Percentiles rank a stretch among this genome's conserved stretches.
Evolutionary conservation across 768 basidiomycete genomes (phyloP).

Genomic region (Tricholomella constricta): DNA sequence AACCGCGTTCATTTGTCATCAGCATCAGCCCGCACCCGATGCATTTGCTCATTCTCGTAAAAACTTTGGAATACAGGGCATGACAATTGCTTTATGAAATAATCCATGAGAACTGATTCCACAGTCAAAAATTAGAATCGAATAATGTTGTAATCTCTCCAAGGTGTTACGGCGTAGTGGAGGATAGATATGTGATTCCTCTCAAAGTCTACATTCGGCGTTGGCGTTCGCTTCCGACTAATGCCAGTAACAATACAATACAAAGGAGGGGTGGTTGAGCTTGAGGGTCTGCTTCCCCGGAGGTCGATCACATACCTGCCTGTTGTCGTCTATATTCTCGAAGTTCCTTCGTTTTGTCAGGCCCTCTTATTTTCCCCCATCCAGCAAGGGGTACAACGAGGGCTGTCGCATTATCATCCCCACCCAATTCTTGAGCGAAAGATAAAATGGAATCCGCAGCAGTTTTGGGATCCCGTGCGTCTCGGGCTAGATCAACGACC

Average conservation of each 20-base stretch:
- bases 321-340: slow-evolving; percentile 77
- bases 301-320: slow-evolving; percentile 46
- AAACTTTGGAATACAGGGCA: too few species aligned
- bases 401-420: slow-evolving; percentile 90
- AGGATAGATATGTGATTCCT: not conserved
- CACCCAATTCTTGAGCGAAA: slow-evolving; percentile 86
- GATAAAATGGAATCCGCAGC: slow-evolving; percentile 85
- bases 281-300: slow-evolving; percentile 1
- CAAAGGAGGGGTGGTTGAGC: not conserved
- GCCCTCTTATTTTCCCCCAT: slow-evolving; percentile 82
- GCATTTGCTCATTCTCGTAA: too few species aligned
- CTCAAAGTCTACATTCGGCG: slow-evolving; percentile 53
- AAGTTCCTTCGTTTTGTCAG: slow-evolving; percentile 80
- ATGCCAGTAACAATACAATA: too few species aligned
- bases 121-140: too few species aligned
- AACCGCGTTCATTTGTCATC: slow-evolving; percentile 1
- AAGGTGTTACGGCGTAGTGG: too few species aligned
- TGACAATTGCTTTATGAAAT: too few species aligned
- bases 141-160: too few species aligned
- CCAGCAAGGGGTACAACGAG: slow-evolving; percentile 91
- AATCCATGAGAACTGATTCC: too few species aligned
- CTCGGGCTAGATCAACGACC: slow-evolving; percentile 85
- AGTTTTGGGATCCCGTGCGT: slow-evolving; percentile 64
- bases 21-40: too few species aligned
- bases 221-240: slow-evolving; percentile 71